These are phyloP conservation scores for Beauveria pseudobassiana DNA, from an alignment of 2,329 filamentous ascomycete genomes.

Conservation along the genomic window DNA sequence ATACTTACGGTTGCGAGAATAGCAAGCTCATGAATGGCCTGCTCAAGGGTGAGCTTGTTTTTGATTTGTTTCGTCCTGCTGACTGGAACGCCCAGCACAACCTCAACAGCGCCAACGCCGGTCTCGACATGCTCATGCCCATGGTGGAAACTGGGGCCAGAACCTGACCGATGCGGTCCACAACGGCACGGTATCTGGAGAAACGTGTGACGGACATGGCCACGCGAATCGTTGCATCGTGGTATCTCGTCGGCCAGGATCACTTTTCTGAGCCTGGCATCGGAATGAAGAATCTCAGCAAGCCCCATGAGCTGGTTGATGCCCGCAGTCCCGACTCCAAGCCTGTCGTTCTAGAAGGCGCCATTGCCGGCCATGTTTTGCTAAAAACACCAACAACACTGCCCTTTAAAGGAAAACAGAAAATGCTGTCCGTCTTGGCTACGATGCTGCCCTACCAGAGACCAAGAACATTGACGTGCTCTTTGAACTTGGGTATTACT, in stretches of 20 bases:
- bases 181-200: constrained; percentile 66
- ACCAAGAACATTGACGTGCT: constrained; percentile 41
- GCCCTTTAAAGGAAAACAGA: constrained; percentile 50
- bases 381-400: constrained; percentile 66
- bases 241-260: constrained; percentile 48
- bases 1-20: constrained; percentile 68
- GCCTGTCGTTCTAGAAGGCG: constrained; percentile 40
- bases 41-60: constrained; percentile 55
- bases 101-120: constrained; percentile 46
- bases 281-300: constrained; percentile 54
- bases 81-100: constrained; percentile 62
- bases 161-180: constrained; percentile 69
- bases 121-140: constrained; percentile 66
- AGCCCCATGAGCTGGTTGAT: constrained; percentile 38
- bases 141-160: constrained; percentile 46
- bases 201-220: constrained; percentile 73
- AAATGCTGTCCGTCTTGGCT: constrained; percentile 50
- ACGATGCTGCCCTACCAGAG: constrained; percentile 50
- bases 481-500: constrained; percentile 40
- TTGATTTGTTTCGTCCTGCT: constrained; percentile 60
- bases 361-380: constrained; percentile 60
- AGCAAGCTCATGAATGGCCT: constrained; percentile 61
- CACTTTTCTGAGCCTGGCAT: constrained; percentile 38
- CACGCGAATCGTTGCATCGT: constrained; percentile 57
- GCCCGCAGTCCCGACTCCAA: constrained; percentile 40